Percentiles rank a stretch among this genome's conserved stretches.
phyloP scores from a whole-genome alignment of 2,329 filamentous ascomycete genomes.

The Penicillium thymicola region DNA sequence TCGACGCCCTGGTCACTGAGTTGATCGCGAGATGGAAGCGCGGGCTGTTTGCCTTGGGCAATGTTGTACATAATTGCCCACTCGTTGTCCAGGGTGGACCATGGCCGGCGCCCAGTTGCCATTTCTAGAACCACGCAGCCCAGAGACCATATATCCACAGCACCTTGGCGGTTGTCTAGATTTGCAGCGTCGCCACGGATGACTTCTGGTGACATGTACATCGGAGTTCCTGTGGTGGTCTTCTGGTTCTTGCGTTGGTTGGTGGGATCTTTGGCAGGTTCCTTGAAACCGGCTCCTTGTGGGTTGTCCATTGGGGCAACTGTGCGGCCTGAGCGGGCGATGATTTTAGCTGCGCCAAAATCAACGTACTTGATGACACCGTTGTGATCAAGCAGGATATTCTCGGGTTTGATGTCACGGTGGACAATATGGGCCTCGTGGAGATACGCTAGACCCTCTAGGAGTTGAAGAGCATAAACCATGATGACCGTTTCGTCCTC shows the following conservation, averaged over 20 bases:
- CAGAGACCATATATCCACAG: slow-evolving; percentile 93
- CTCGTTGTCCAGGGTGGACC: slow-evolving; percentile 95
- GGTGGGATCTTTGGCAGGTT: slow-evolving; percentile 29
- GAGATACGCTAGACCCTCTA: slow-evolving; percentile 90
- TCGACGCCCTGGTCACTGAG: slow-evolving; percentile 81
- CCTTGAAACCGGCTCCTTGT: slow-evolving; percentile 43
- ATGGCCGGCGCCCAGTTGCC: slow-evolving; percentile 90
- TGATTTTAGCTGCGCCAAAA: slow-evolving; percentile 95
- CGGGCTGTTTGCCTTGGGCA: slow-evolving; percentile 89
- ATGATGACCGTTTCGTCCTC: slow-evolving; percentile 97
- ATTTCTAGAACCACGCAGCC: slow-evolving; percentile 97
- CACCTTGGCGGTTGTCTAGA: slow-evolving; percentile 70
- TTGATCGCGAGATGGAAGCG: slow-evolving; percentile 77
- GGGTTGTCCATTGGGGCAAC: slow-evolving; percentile 64
- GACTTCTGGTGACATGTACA: slow-evolving; percentile 99
- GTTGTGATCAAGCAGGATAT: slow-evolving; percentile 94
- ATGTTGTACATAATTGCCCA: slow-evolving; percentile 99
- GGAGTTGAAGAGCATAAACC: slow-evolving; percentile 90
- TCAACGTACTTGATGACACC: slow-evolving; percentile 99
- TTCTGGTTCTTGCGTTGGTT: slow-evolving; percentile 61
- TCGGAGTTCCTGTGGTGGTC: slow-evolving; percentile 95
- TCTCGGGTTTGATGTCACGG: slow-evolving; percentile 97
- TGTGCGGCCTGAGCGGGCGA: slow-evolving; percentile 88
- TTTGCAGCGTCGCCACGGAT: slow-evolving; percentile 84
- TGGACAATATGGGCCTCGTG: slow-evolving; percentile 91